Percentiles rank a stretch among this genome's conserved stretches.
Conservation (phyloP, 148 eudicot species). For the Rhododendron ovatum region DNA sequence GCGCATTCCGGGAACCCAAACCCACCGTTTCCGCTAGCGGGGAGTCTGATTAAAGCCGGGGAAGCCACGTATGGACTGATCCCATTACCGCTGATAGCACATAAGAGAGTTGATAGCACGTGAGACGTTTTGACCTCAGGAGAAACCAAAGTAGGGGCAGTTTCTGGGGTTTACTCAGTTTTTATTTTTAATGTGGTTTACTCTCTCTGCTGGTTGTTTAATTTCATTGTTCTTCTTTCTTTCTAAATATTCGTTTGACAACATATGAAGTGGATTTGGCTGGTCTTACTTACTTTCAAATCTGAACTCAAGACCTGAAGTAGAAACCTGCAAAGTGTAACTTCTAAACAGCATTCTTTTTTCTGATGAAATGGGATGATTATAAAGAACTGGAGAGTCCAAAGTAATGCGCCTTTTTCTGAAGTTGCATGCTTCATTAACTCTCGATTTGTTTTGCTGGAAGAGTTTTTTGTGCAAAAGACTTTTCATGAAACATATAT, state of each 20-base stretch:
- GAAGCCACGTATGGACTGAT: neutral
- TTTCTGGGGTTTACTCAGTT: neutral
- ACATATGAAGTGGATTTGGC: neutral
- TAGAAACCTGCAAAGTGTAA: neutral
- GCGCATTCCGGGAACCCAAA: neutral
- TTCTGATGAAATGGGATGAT: neutral
- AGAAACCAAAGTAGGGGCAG: neutral
- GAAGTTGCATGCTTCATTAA: neutral
- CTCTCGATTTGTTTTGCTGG: neutral
- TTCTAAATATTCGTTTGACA: neutral
- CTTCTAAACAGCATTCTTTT: neutral
- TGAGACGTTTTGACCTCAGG: neutral
- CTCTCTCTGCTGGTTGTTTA: neutral
- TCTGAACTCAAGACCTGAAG: neutral
- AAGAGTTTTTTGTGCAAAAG: neutral
- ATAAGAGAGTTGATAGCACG: neutral
- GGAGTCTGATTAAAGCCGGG: neutral
- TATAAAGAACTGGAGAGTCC: neutral
- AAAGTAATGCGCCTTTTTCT: neutral
- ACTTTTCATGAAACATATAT: too few relatives aligned
- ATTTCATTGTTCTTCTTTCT: neutral
- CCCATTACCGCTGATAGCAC: neutral
- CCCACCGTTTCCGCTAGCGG: neutral
- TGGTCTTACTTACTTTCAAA: neutral
- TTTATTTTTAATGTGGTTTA: neutral